Percentiles rank a stretch among this genome's conserved stretches.
Evolutionary conservation across 257 asterid genomes (phyloP).

Genomic region (Scutellaria baicalensis): DNA sequence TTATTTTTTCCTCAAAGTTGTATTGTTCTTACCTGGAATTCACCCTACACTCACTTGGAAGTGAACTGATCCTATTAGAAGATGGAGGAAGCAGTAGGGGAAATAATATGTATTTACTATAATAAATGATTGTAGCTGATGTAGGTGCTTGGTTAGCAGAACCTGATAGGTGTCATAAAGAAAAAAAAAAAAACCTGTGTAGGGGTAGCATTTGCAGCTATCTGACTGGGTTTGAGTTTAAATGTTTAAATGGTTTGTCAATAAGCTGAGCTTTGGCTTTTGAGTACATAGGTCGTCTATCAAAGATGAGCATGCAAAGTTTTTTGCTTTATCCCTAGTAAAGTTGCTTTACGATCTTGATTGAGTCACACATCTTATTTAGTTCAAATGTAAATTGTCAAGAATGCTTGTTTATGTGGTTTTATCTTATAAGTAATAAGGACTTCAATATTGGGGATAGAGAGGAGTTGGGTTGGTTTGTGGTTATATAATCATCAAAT

Average conservation of each 20-base stretch:
- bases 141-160: neutral
- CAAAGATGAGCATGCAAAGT: neutral
- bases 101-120: neutral
- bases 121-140: constrained; percentile 1
- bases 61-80: neutral
- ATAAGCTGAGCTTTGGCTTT: neutral
- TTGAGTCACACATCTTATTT: neutral
- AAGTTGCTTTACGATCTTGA: neutral
- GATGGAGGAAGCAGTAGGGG: constrained; percentile 10
- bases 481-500: neutral
- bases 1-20: neutral
- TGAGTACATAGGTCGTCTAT: neutral
- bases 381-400: neutral
- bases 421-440: neutral
- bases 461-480: neutral
- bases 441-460: neutral
- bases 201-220: neutral
- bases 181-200: neutral
- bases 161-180: neutral
- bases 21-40: neutral
- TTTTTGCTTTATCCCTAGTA: neutral
- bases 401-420: neutral
- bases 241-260: neutral
- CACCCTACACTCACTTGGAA: neutral
- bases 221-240: neutral